phyloP scores from a whole-genome alignment of 371 early-diverging fungal genomes.

The Mortierella sp. region DNA sequence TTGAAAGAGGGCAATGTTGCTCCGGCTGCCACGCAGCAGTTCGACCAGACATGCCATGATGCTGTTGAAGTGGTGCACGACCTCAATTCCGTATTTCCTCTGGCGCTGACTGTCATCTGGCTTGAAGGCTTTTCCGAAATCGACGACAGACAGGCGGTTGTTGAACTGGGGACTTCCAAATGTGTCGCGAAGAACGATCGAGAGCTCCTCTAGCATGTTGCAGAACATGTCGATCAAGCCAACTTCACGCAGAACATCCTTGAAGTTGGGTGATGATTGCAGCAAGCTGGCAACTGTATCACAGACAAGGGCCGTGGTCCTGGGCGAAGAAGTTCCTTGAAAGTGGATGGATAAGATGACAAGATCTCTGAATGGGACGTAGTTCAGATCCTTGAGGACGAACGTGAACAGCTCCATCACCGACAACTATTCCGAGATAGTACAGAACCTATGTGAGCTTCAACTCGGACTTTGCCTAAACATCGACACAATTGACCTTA shows the following conservation, averaged over 20 bases:
- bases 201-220: conserved; percentile 68
- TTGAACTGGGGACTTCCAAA: conserved; percentile 60
- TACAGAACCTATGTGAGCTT: not conserved
- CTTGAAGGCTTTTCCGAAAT: conserved; percentile 52
- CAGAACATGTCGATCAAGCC: conserved; percentile 76
- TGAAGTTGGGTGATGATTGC: conserved; percentile 63
- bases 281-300: conserved; percentile 63
- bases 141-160: conserved; percentile 57
- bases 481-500: not conserved
- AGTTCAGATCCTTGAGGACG: conserved; percentile 74
- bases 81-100: conserved; percentile 63
- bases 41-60: conserved; percentile 68
- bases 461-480: not conserved
- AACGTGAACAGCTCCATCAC: conserved; percentile 70
- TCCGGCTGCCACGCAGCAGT: conserved; percentile 52
- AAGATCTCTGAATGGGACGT: conserved; percentile 76
- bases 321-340: conserved; percentile 71
- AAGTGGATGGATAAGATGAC: conserved; percentile 74
- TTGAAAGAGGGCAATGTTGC: conserved; percentile 57
- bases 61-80: conserved; percentile 64
- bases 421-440: conserved; percentile 50
- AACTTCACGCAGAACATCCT: conserved; percentile 72
- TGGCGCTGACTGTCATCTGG: conserved; percentile 33
- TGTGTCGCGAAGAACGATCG: conserved; percentile 58
- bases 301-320: conserved; percentile 67